phyloP scores from a whole-genome alignment of 345 rosid species.

The Eucalyptus erythrocorys region DNA sequence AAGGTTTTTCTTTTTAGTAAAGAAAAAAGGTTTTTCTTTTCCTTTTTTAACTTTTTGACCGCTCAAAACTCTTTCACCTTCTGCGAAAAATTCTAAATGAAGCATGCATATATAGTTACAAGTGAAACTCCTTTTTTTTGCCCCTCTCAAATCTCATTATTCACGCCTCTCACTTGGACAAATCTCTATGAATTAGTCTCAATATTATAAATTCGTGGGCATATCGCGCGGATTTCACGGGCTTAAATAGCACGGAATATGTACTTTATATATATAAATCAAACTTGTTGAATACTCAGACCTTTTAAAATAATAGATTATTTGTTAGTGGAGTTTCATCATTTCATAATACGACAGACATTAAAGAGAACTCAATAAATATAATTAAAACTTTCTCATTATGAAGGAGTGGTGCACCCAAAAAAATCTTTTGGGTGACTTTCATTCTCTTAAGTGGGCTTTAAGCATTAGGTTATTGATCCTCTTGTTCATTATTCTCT shows the following conservation, averaged over 20 bases:
- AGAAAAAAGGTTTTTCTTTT: no score
- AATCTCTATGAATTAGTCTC: background rate
- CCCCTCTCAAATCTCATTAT: background rate
- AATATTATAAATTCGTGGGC: background rate
- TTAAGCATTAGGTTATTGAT: background rate
- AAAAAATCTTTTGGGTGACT: background rate
- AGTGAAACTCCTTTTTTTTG: background rate
- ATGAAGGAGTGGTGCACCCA: background rate
- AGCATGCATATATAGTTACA: background rate
- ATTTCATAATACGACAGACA: background rate
- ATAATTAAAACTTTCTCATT: background rate
- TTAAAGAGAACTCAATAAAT: background rate
- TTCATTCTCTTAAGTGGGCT: background rate
- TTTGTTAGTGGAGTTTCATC: background rate
- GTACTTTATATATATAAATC: background rate
- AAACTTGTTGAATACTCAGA: background rate
- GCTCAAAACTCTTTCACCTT: background rate
- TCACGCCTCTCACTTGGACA: background rate
- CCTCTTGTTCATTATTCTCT: background rate
- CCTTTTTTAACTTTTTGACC: background rate
- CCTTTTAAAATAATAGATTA: background rate
- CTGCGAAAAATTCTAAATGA: background rate
- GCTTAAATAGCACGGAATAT: background rate
- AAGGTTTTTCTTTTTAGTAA: background rate
- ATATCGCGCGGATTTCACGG: background rate